A percentile compares a stretch with the other conserved stretches of the same genome.
These are phyloP conservation scores for Mycena chlorophos DNA, from an alignment of 768 basidiomycete species.

Conservation along the genomic window DNA sequence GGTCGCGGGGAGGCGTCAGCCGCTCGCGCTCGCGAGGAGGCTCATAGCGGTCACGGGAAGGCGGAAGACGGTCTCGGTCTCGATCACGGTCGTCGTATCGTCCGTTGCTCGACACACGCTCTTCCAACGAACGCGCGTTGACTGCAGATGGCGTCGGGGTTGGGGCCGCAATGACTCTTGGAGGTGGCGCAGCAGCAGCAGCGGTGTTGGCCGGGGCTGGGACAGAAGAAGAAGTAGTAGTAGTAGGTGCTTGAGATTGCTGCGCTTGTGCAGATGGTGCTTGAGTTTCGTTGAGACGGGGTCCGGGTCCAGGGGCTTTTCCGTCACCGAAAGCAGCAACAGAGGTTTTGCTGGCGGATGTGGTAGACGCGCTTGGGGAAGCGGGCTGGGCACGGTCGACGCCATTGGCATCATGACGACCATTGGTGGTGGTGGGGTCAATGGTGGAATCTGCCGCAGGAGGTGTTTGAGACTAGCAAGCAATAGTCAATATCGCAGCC, in stretches of 20 bases:
- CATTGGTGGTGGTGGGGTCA: constrained; percentile 2
- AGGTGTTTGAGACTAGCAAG: constrained; percentile 1
- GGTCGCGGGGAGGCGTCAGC: constrained; percentile 1
- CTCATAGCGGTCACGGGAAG: constrained; percentile 13
- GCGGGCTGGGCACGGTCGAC: constrained; percentile 16
- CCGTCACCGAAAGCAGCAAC: constrained; percentile 13
- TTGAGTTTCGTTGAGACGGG: constrained; percentile 10
- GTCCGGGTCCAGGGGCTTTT: constrained; percentile 2
- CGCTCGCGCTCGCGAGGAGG: constrained; percentile 8
- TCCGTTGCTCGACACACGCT: constrained; percentile 14
- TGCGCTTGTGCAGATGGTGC: background rate
- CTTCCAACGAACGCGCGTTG: constrained; percentile 20
- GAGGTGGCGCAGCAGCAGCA: background rate
- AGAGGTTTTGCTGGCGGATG: constrained; percentile 6
- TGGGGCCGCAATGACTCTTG: constrained; percentile 3
- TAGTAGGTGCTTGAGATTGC: constrained; percentile 7
- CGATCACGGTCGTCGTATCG: constrained; percentile 14
- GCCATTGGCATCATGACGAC: constrained; percentile 14
- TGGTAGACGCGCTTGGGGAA: background rate
- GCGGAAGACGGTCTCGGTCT: background rate
- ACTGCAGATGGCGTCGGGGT: constrained; percentile 3
- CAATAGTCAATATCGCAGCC: background rate
- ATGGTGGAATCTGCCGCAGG: constrained; percentile 3
- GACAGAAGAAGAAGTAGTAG: constrained; percentile 3
- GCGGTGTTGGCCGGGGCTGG: background rate